These are phyloP conservation scores for Fonsecaea multimorphosa DNA, from an alignment of 2,329 filamentous ascomycete species.

Conservation along the genomic window DNA sequence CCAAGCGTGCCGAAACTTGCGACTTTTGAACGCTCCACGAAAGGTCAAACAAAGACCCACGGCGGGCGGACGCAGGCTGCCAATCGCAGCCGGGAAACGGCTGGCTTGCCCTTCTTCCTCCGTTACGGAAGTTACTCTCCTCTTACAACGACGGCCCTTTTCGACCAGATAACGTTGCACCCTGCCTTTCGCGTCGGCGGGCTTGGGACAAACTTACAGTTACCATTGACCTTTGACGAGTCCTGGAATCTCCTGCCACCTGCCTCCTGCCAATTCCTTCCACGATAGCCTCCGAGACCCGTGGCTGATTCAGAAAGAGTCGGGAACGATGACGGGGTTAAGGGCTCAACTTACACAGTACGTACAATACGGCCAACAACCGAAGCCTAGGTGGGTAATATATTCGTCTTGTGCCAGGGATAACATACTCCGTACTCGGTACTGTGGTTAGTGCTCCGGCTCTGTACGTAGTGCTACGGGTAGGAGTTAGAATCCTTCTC, in stretches of 20 bases:
- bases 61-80: slow-evolving; percentile 32
- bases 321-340: not conserved
- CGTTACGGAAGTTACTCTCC: slow-evolving; percentile 14
- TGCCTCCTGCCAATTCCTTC: slow-evolving; percentile 9
- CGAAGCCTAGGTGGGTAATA: not conserved
- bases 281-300: not conserved
- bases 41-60: slow-evolving; percentile 34
- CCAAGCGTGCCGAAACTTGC: slow-evolving; percentile 31
- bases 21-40: slow-evolving; percentile 33
- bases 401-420: slow-evolving; percentile 1
- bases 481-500: not conserved
- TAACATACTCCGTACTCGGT: not conserved
- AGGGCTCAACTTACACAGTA: slow-evolving; percentile 1
- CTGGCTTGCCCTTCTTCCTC: slow-evolving; percentile 20
- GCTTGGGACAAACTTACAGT: slow-evolving; percentile 5
- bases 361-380: not conserved
- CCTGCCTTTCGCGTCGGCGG: slow-evolving; percentile 21
- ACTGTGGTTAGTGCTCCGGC: not conserved
- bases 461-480: not conserved
- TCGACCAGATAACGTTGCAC: slow-evolving; percentile 14
- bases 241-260: slow-evolving; percentile 13
- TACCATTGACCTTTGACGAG: slow-evolving; percentile 6
- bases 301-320: not conserved
- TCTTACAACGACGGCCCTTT: slow-evolving; percentile 23
- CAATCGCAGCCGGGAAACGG: slow-evolving; percentile 29